Base-by-base conservation (phyloP, 768 basidiomycete genomes). In the Panus rudis region DNA sequence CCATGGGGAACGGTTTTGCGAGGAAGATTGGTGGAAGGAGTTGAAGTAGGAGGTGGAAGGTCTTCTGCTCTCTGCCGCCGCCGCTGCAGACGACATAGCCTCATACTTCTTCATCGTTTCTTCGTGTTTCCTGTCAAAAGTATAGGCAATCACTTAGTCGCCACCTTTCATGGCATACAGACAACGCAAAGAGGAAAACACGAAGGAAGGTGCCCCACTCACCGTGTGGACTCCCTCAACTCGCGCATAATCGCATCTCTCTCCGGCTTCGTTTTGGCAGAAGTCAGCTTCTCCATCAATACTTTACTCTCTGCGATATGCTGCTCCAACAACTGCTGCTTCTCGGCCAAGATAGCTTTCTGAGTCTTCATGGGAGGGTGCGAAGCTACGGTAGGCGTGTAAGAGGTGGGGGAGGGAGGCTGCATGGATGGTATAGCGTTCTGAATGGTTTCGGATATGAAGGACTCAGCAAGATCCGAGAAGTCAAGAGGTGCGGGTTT, bases 401-500 rank as follows among this genome's bases (percentile, higher is more conserved):
- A 52, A 17, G 32, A 20, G 31, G 46, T 44, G 19, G 53, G 24
- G 8, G 61, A 44, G 25, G 40, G 20, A 27, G 43, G 11, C 28
- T 49, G 2, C 4, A 67, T 6, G 14, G 34, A 7, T 16, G 32
- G 58, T 42, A 68, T 63, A 33, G 63, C 56, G 8, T 65, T 67
- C 56, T 75, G 69, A 28, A 79, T 74, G 13, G 76, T 69, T 59
- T 78, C 73, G 0, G 71, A 67, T 45, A 81, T 79, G 50, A 81
- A 76, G 0, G 75, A 75, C 37, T 69, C 65, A 1, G 78, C 78
- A 25, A 81, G 60, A 37, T 76, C 72, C 28, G 78, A 76, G 26
- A 79, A 52, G n/a, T 37, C 45, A 31, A 43, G 21, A 8, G 32
- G 22, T 14, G 39, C 25, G 3, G 27, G 31, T 32, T 10, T 35